A percentile compares a stretch with the other conserved stretches of the same genome.
Evolutionary conservation across 2,329 filamentous ascomycete genomes (phyloP).

Genomic region (Verticillium longisporum): DNA sequence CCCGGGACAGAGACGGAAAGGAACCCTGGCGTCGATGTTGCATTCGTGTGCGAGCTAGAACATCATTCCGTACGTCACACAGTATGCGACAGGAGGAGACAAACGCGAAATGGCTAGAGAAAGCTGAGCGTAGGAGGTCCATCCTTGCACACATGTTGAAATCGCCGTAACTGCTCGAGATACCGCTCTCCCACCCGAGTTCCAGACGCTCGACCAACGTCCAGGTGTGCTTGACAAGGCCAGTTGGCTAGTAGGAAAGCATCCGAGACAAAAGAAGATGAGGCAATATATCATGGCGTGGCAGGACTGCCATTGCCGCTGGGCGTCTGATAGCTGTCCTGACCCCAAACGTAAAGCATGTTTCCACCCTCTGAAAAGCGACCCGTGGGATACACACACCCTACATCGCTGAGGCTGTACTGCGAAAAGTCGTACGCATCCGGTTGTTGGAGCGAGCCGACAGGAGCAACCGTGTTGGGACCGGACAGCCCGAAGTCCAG

Average conservation of each 20-base stretch:
- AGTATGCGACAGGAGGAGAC: too few relatives aligned
- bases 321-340: not conserved
- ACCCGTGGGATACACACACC: slow-evolving; percentile 4
- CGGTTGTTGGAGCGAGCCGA: not conserved
- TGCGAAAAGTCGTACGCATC: slow-evolving; percentile 1
- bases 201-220: not conserved
- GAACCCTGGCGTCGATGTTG: not conserved
- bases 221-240: not conserved
- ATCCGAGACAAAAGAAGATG: not conserved
- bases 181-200: not conserved
- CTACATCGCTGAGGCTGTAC: slow-evolving; percentile 7
- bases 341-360: not conserved
- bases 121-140: too few relatives aligned
- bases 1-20: not conserved
- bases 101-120: too few relatives aligned
- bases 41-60: too few relatives aligned
- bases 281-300: not conserved
- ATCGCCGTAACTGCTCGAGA: not conserved
- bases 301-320: not conserved
- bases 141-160: not conserved
- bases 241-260: not conserved
- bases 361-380: not conserved
- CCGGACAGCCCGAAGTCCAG: not conserved
- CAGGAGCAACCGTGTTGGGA: not conserved
- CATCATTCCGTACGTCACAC: too few relatives aligned